Percentiles rank a stretch among this genome's conserved stretches.
phyloP scores from a whole-genome alignment of 331 rosid species.

The Malus hybrid region DNA sequence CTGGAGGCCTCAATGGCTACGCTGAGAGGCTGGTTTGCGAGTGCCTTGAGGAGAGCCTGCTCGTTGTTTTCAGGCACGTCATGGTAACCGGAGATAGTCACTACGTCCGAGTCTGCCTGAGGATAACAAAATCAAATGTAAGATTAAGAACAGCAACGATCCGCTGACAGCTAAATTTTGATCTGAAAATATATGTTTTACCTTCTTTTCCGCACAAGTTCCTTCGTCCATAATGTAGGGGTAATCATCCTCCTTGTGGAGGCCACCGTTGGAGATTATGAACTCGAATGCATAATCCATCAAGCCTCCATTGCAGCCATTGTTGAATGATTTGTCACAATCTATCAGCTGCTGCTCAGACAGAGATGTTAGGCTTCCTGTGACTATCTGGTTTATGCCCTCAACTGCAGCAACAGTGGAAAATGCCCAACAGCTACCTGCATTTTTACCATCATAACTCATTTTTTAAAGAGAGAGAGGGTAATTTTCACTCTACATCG shows the following conservation, averaged over 20 bases:
- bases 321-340: constrained; percentile 40
- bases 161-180: neutral
- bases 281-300: constrained; percentile 50
- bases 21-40: constrained; percentile 46
- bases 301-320: constrained; percentile 47
- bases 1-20: constrained; percentile 43
- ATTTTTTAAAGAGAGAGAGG: neutral
- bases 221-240: constrained; percentile 55
- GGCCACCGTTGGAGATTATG: constrained; percentile 38
- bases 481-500: no score
- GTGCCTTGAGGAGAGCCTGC: constrained; percentile 40
- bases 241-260: constrained; percentile 44
- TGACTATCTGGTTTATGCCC: constrained; percentile 45
- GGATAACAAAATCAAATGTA: neutral
- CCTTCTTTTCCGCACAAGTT: constrained; percentile 38
- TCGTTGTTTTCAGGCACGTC: constrained; percentile 46
- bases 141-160: neutral
- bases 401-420: constrained; percentile 50
- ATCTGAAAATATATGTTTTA: neutral
- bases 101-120: constrained; percentile 32
- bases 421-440: constrained; percentile 64
- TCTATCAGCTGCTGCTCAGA: constrained; percentile 56
- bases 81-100: constrained; percentile 36
- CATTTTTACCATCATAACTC: neutral
- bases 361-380: constrained; percentile 44